Conservation (phyloP, 345 rosid species). For the Triadica sebifera region DNA sequence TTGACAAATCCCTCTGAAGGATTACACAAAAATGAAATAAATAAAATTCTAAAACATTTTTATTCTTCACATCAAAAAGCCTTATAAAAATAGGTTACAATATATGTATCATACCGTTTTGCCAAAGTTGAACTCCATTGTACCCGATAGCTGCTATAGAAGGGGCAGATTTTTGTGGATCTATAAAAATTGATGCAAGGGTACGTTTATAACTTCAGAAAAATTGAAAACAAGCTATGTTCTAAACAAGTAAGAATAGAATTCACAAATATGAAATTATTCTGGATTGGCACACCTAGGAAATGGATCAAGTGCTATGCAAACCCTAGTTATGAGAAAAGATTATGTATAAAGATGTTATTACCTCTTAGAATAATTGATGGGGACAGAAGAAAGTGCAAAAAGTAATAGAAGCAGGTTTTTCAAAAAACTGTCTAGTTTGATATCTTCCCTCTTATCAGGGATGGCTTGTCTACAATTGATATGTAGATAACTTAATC, state of each 20-base stretch:
- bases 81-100: slow-evolving; percentile 3
- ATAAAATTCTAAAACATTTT: no score
- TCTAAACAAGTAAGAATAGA: neutral
- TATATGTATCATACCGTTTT: slow-evolving; percentile 46
- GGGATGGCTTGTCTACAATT: neutral
- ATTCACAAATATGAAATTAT: neutral
- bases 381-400: neutral
- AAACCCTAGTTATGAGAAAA: neutral
- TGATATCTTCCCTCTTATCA: neutral
- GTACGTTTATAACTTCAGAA: slow-evolving; percentile 19
- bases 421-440: neutral
- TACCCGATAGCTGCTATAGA: slow-evolving; percentile 74
- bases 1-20: no score
- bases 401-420: neutral
- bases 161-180: slow-evolving; percentile 70
- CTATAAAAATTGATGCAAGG: slow-evolving; percentile 69
- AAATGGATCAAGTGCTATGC: neutral
- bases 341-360: no score
- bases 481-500: neutral
- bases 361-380: no score
- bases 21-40: no score
- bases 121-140: slow-evolving; percentile 85
- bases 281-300: neutral
- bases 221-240: neutral
- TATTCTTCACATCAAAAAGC: neutral